Conservation (phyloP, 1,139 yeast genomes). For the Blastobotrys indianensis region DNA sequence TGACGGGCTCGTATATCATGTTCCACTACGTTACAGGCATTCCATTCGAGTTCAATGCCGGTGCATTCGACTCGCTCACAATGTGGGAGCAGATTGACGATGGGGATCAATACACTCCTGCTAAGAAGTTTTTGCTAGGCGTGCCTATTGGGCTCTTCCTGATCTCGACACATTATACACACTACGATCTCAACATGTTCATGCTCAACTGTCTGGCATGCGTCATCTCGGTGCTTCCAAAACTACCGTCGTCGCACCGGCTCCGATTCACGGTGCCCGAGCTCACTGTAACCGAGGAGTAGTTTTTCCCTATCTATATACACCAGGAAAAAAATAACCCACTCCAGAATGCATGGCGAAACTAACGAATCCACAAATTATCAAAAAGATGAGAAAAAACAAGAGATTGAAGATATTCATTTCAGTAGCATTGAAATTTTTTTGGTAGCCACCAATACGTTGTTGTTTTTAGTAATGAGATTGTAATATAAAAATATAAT, state of each 20-base stretch:
- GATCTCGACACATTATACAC: constrained; percentile 84
- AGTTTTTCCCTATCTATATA: no score
- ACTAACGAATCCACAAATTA: background rate
- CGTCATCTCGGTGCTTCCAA: constrained; percentile 78
- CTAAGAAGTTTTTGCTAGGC: constrained; percentile 83
- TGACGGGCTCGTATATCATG: constrained; percentile 89
- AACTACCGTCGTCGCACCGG: constrained; percentile 55
- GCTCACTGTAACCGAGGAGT: constrained; percentile 11
- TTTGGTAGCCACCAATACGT: background rate
- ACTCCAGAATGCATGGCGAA: background rate
- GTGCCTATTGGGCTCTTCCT: constrained; percentile 87
- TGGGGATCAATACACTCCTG: constrained; percentile 95
- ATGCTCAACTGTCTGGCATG: constrained; percentile 76
- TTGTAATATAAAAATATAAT: no score
- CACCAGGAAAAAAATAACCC: background rate
- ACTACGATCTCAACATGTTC: constrained; percentile 74
- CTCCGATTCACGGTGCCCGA: constrained; percentile 34
- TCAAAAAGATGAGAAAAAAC: background rate
- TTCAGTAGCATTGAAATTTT: no score
- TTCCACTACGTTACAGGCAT: constrained; percentile 95
- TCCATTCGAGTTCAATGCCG: constrained; percentile 93
- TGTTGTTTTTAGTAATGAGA: no score
- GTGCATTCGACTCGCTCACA: constrained; percentile 91
- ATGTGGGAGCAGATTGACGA: constrained; percentile 99
- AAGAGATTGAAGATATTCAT: background rate